Evolutionary conservation across 2,329 filamentous ascomycete genomes (phyloP).

Genomic region (Pseudonectria buxi): DNA sequence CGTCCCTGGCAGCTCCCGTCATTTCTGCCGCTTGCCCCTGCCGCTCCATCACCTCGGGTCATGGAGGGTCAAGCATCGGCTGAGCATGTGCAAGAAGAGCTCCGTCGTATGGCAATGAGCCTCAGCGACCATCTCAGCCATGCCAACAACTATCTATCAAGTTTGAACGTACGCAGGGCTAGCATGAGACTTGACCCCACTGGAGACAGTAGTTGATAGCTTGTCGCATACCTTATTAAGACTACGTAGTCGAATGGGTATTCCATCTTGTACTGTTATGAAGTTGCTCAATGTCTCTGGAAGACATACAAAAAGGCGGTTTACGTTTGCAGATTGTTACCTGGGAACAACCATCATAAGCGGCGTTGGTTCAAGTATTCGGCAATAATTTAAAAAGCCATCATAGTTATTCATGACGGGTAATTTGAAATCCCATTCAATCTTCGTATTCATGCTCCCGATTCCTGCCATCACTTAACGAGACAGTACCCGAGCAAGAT

Average conservation of each 20-base stretch:
- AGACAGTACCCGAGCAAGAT: no score
- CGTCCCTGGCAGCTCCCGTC: constrained; percentile 9
- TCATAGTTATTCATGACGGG: no score
- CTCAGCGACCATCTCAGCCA: constrained; percentile 42
- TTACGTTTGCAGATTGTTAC: no score
- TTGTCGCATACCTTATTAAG: no score
- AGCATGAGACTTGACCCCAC: constrained; percentile 24
- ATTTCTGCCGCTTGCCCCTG: constrained; percentile 30
- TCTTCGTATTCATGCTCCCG: no score
- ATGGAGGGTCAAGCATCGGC: constrained; percentile 48
- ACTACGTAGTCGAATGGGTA: no score
- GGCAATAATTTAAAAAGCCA: no score
- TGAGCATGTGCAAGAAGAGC: constrained; percentile 44
- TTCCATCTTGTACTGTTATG: no score
- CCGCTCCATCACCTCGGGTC: constrained; percentile 42
- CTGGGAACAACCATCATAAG: no score
- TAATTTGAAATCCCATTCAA: no score
- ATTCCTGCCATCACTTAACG: no score
- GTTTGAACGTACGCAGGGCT: constrained; percentile 31
- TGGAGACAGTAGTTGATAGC: constrained; percentile 13
- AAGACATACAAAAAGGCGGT: background rate
- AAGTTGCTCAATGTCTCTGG: background rate
- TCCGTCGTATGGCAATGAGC: constrained; percentile 44
- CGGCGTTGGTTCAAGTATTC: no score
- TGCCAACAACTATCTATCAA: constrained; percentile 38